Base-by-base conservation (phyloP, 1,284 basidiomycete genomes). In the Thelephora terrestris region DNA sequence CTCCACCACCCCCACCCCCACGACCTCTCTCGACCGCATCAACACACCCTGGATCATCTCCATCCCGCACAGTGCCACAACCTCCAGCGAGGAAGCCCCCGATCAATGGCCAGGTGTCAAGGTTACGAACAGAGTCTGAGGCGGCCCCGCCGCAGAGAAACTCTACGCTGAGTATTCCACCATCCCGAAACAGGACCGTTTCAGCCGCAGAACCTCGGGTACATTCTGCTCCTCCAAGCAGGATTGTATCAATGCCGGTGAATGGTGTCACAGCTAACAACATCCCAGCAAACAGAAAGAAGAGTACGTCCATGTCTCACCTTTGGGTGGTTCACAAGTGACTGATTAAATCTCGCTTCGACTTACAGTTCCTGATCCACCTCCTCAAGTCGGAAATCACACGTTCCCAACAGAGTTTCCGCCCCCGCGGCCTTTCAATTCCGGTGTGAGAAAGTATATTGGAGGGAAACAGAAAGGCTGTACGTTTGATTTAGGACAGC, bases 351-450 rank as follows among this genome's bases (percentile, higher is more conserved):
- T 42, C n/a, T 42, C 25, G 25, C 49, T 53, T 50, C 47, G 49
- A 46, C 45, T 39, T 55, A 4, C 51, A 89, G 86, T 88, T 49
- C 82, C 84, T 35, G 78, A 83, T 4, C 87, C 86, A 29, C 85
- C 86, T 21, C 77, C 84, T 1, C 77, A 72, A 50, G 75, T 74
- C 43, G 85, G 85, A 16, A 60, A 71, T 23, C 81, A 87, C 58
- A 78, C 71, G 18, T 90, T 88, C 58, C 83, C 84, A 12, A 66
- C 69, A 18, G 83, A 80, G 45, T 88, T 90, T 61, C 87, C 86
- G 12, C 78, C 79, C 14, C 86, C 86, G n/a, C 76, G 85, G 40
- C 68, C 70, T 25, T 89, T 87, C 61, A 61, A 61, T 34, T 59
- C 63, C 16, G 66, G 60, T 29, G 54, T 61, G 23, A 81, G 71